Conservation (phyloP, 2,329 filamentous ascomycete genomes). For the Calycina herbarum region DNA sequence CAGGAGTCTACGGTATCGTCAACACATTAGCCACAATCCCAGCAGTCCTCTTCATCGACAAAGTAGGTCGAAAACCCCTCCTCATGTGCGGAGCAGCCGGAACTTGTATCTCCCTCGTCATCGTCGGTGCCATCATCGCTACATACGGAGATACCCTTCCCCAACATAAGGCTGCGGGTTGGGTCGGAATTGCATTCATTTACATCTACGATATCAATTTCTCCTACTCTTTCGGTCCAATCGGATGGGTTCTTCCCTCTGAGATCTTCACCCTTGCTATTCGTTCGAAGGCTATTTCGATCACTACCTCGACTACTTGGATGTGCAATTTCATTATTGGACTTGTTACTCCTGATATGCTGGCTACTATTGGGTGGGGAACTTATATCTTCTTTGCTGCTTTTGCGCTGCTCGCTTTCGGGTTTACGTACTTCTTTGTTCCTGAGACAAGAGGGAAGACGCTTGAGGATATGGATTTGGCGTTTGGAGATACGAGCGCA, state of each 20-base stretch:
- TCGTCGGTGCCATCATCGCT: slow-evolving; percentile 55
- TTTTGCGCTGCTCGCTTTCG: slow-evolving; percentile 49
- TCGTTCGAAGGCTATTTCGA: slow-evolving; percentile 60
- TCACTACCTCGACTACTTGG: slow-evolving; percentile 59
- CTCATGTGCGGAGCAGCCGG: slow-evolving; percentile 49
- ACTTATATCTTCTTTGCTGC: slow-evolving; percentile 62
- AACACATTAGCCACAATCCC: slow-evolving; percentile 49
- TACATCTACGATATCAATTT: slow-evolving; percentile 51
- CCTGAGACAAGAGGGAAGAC: slow-evolving; percentile 58
- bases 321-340: slow-evolving; percentile 57
- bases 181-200: slow-evolving; percentile 59
- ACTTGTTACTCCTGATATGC: slow-evolving; percentile 57
- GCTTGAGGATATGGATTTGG: slow-evolving; percentile 56
- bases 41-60: slow-evolving; percentile 37
- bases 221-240: slow-evolving; percentile 36
- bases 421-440: slow-evolving; percentile 55
- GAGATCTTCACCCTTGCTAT: slow-evolving; percentile 60
- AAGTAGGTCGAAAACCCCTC: slow-evolving; percentile 39
- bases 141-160: slow-evolving; percentile 48
- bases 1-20: slow-evolving; percentile 57
- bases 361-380: slow-evolving; percentile 52
- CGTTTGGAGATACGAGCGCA: slow-evolving; percentile 44
- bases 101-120: slow-evolving; percentile 54
- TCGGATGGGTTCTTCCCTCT: slow-evolving; percentile 56
- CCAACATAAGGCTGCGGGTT: slow-evolving; percentile 51